Percentiles rank a stretch among this genome's conserved stretches.
Evolutionary conservation across 352 stramenopile species (phyloP).

Genomic region (Halophytophthora batemanensis): DNA sequence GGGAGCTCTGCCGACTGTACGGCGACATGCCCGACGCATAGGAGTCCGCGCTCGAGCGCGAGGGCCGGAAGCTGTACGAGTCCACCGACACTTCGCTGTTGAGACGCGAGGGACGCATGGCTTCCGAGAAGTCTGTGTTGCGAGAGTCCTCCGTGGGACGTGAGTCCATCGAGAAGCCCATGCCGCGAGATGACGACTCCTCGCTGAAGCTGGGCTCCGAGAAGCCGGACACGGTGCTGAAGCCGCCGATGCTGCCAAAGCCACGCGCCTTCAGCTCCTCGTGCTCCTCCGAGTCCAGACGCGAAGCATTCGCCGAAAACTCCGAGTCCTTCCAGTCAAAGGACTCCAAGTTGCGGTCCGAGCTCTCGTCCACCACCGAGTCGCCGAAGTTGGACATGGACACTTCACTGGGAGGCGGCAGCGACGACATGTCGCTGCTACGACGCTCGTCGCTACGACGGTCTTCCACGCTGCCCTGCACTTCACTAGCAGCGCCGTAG

Average conservation of each 20-base stretch:
- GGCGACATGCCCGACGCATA: conserved; percentile 61
- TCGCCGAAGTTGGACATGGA: conserved; percentile 60
- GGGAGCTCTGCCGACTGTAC: conserved; percentile 60
- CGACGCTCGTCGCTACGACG: conserved; percentile 21
- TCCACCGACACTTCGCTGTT: conserved; percentile 69
- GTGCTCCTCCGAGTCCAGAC: conserved; percentile 33
- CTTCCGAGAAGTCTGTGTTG: conserved; percentile 40
- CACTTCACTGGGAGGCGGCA: conserved; percentile 29
- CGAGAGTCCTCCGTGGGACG: conserved; percentile 27
- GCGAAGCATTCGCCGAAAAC: conserved; percentile 24
- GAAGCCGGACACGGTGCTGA: conserved; percentile 39
- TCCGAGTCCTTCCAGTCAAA: conserved; percentile 51
- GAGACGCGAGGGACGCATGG: conserved; percentile 35
- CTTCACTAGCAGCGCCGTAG: conserved; percentile 14
- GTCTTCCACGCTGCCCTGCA: conserved; percentile 18
- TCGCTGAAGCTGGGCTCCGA: conserved; percentile 25
- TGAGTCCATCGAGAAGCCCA: conserved; percentile 38
- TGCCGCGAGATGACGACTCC: conserved; percentile 35
- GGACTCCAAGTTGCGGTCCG: conserved; percentile 40
- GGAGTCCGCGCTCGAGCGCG: conserved; percentile 54
- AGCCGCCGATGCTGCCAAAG: conserved; percentile 30
- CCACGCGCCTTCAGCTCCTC: conserved; percentile 24
- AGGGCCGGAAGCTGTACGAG: conserved; percentile 63
- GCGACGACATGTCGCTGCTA: conserved; percentile 43
- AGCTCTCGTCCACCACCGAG: conserved; percentile 34